A percentile compares a stretch with the other conserved stretches of the same genome.
These are phyloP conservation scores for Polyplosphaeria fusca DNA, from an alignment of 495 filamentous ascomycete genomes.

Conservation along the genomic window DNA sequence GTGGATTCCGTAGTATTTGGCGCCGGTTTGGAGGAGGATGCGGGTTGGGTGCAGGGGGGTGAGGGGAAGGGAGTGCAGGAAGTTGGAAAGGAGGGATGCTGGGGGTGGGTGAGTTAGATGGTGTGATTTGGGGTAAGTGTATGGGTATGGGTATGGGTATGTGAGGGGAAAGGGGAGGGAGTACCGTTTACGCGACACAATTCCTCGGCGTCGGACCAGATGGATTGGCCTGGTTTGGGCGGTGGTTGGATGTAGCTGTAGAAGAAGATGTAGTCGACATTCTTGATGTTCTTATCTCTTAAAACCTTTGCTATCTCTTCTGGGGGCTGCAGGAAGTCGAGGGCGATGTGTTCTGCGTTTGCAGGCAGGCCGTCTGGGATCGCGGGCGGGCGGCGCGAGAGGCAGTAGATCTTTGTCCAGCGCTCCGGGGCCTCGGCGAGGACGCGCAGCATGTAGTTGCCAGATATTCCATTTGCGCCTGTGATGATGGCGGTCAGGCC, in stretches of 20 bases:
- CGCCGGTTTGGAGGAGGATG: conserved; percentile 52
- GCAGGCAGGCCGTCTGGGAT: conserved; percentile 37
- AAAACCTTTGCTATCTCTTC: conserved; percentile 44
- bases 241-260: conserved; percentile 52
- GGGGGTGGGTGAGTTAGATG: neutral
- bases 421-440: conserved; percentile 46
- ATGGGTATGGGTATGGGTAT: too few species aligned
- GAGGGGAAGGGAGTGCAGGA: conserved; percentile 45
- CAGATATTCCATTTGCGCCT: conserved; percentile 53
- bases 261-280: conserved; percentile 57
- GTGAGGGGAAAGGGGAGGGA: neutral
- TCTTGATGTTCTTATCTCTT: conserved; percentile 38
- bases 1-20: conserved; percentile 53
- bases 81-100: conserved; percentile 46
- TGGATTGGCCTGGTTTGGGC: conserved; percentile 39
- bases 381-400: conserved; percentile 46
- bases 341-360: conserved; percentile 47
- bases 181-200: conserved; percentile 45
- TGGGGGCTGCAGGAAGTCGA: conserved; percentile 48
- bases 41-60: conserved; percentile 46
- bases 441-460: conserved; percentile 48
- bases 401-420: conserved; percentile 54
- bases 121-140: too few species aligned
- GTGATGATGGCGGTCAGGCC: conserved; percentile 53
- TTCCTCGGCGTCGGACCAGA: conserved; percentile 50